Conservation (phyloP, 257 asterid species). For the Salvia rosmarinus region DNA sequence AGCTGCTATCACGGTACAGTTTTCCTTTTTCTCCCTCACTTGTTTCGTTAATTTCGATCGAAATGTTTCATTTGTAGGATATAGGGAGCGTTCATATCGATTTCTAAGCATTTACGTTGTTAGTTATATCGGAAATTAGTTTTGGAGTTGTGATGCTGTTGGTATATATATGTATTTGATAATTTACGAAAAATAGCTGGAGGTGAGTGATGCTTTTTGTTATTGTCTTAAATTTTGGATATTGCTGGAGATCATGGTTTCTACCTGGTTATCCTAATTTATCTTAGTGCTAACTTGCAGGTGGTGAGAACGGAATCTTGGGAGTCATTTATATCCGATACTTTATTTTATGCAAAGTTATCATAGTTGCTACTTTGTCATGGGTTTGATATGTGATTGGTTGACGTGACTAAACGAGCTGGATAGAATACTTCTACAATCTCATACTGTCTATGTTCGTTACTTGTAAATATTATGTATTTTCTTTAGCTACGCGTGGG, state of each 20-base stretch:
- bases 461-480: background rate
- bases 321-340: slow-evolving; percentile 71
- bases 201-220: background rate
- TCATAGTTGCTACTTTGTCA: slow-evolving; percentile 18
- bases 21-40: background rate
- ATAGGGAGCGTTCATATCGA: slow-evolving; percentile 7
- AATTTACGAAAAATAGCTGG: background rate
- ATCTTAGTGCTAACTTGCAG: slow-evolving; percentile 50
- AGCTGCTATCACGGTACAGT: slow-evolving; percentile 65
- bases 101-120: background rate
- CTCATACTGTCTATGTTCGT: background rate
- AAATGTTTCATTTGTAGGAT: background rate
- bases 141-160: background rate
- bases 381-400: slow-evolving; percentile 3
- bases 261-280: slow-evolving; percentile 4
- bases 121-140: background rate
- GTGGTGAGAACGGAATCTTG: slow-evolving; percentile 82
- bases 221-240: background rate
- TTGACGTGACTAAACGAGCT: background rate
- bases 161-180: background rate
- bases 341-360: slow-evolving; percentile 82
- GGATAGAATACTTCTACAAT: background rate
- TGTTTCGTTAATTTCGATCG: background rate
- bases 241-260: background rate
- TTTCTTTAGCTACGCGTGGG: slow-evolving; percentile 1